A percentile compares a stretch with the other conserved stretches of the same genome.
phyloP scores from a whole-genome alignment of 148 eudicot species.

The Silene latifolia region DNA sequence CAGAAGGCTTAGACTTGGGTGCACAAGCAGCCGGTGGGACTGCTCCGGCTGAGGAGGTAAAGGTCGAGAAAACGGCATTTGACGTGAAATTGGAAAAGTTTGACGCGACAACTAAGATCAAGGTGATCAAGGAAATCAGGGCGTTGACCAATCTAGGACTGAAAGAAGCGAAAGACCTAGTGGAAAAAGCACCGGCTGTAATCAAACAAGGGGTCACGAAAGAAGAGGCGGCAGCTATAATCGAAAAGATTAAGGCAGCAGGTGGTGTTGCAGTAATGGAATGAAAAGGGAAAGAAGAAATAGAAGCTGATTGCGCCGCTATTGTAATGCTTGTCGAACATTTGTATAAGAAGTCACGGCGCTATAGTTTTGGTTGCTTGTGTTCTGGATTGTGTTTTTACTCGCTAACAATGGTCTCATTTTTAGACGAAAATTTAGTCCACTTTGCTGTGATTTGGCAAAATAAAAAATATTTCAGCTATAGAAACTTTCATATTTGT shows the following conservation, averaged over 20 bases:
- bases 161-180: slow-evolving; percentile 87
- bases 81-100: slow-evolving; percentile 86
- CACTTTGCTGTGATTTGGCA: neutral
- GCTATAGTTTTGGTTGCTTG: neutral
- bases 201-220: slow-evolving; percentile 83
- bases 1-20: slow-evolving; percentile 64
- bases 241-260: slow-evolving; percentile 72
- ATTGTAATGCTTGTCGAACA: neutral
- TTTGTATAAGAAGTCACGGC: neutral
- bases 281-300: slow-evolving; percentile 21
- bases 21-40: slow-evolving; percentile 40
- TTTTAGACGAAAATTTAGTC: slow-evolving; percentile 6
- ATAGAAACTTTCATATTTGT: too few relatives aligned
- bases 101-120: slow-evolving; percentile 72
- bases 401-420: neutral
- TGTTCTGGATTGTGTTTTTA: neutral
- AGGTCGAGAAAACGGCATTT: slow-evolving; percentile 73
- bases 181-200: slow-evolving; percentile 66
- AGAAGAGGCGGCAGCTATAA: slow-evolving; percentile 74
- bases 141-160: slow-evolving; percentile 70
- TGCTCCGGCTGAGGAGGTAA: slow-evolving; percentile 59
- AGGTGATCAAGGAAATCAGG: slow-evolving; percentile 91
- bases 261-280: slow-evolving; percentile 86
- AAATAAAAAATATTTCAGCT: neutral
- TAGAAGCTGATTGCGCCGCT: neutral